These are phyloP conservation scores for Pyrenophora tritici-repentis DNA, from an alignment of 2,329 filamentous ascomycete species.

Conservation along the genomic window DNA sequence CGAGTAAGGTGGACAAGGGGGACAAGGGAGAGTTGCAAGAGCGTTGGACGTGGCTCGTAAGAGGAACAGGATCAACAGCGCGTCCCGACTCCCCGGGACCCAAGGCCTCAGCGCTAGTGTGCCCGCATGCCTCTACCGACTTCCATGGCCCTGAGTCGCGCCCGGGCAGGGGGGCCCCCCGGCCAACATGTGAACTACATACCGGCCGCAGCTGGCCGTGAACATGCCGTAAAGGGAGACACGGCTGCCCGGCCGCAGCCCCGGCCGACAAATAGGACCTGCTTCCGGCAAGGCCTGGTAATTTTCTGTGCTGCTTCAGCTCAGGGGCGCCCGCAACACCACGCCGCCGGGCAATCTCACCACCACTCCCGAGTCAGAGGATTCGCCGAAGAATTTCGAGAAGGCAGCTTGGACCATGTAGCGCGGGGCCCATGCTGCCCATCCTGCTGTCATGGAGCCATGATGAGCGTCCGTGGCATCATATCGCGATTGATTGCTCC, in stretches of 20 bases:
- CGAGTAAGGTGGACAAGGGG: no score
- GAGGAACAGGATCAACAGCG: no score
- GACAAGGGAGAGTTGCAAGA: no score
- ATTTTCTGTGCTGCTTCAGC: conserved; percentile 15
- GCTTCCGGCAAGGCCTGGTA: conserved; percentile 20
- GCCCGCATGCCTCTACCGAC: conserved; percentile 11
- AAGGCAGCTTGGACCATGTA: conserved; percentile 32
- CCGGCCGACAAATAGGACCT: conserved; percentile 39
- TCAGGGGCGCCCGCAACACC: conserved; percentile 31
- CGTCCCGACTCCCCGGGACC: conserved; percentile 5
- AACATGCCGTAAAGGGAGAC: conserved; percentile 31
- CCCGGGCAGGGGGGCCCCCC: conserved; percentile 18
- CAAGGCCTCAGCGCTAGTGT: conserved; percentile 12
- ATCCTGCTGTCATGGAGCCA: conserved; percentile 19
- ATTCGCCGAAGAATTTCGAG: conserved; percentile 34
- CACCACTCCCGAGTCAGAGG: conserved; percentile 34
- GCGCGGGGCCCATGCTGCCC: conserved; percentile 1
- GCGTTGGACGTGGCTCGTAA: no score
- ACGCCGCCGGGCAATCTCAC: conserved; percentile 19
- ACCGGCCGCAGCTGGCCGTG: conserved; percentile 33
- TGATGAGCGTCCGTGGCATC: conserved; percentile 24
- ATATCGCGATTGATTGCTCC: conserved; percentile 32
- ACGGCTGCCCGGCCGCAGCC: conserved; percentile 32
- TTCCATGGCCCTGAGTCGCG: conserved; percentile 9
- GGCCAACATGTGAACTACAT: conserved; percentile 34